Evolutionary conservation across 2,329 filamentous ascomycete species (phyloP).

Genomic region (Apiospora rasikravindrae): DNA sequence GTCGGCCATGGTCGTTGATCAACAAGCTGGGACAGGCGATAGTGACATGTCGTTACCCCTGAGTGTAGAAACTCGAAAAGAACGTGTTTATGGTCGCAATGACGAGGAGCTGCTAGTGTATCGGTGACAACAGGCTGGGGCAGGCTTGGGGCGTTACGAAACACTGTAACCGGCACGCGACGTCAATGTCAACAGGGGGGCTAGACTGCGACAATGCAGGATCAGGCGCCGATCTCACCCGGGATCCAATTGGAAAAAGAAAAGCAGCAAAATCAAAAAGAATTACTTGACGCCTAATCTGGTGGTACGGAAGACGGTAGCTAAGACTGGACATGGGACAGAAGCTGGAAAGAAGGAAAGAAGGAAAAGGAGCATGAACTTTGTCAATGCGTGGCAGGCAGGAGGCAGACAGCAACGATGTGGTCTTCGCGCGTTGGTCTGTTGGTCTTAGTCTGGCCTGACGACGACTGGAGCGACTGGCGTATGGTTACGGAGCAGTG

Average conservation of each 20-base stretch:
- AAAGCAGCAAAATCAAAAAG: not conserved
- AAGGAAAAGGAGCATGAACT: not conserved
- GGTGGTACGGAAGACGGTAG: not conserved
- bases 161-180: constrained; percentile 13
- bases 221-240: not conserved
- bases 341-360: constrained; percentile 3
- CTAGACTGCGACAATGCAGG: not conserved
- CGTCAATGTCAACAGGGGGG: constrained; percentile 16
- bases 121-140: constrained; percentile 10
- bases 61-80: constrained; percentile 7
- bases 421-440: constrained; percentile 6
- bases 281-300: constrained; percentile 10
- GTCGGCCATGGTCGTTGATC: constrained; percentile 36
- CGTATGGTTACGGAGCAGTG: not conserved
- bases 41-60: constrained; percentile 15
- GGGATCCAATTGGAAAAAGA: not conserved
- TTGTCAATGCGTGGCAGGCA: constrained; percentile 3
- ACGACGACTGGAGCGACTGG: not conserved
- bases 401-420: not conserved
- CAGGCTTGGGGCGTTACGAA: constrained; percentile 3
- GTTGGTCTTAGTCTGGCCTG: not conserved
- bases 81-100: constrained; percentile 11
- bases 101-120: constrained; percentile 4
- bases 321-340: not conserved
- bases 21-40: not conserved